A percentile compares a stretch with the other conserved stretches of the same genome.
These are phyloP conservation scores for Eucalyptus pauciflora DNA, from an alignment of 345 rosid species.

Conservation along the genomic window DNA sequence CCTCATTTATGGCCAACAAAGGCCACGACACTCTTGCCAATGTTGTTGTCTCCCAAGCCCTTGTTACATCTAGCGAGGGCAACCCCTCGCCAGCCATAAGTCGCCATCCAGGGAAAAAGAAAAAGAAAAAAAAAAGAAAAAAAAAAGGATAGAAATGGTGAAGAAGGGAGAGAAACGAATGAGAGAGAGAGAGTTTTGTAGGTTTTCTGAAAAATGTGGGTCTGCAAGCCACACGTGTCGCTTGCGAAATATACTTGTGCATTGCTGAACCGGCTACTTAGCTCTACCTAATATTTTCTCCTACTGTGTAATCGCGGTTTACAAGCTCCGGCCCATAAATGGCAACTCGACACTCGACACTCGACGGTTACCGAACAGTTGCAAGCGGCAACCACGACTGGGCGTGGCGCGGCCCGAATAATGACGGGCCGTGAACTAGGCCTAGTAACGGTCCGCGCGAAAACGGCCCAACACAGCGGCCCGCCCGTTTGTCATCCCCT, in stretches of 20 bases:
- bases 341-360: neutral
- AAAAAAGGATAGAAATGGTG: too few relatives aligned
- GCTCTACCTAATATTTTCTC: too few relatives aligned
- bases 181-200: too few relatives aligned
- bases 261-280: too few relatives aligned
- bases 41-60: too few relatives aligned
- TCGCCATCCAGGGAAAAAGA: accelerated
- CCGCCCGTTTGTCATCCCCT: neutral
- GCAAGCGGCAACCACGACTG: neutral
- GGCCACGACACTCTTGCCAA: accelerated
- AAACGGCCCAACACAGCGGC: neutral
- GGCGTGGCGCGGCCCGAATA: neutral
- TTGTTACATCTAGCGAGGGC: accelerated
- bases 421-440: neutral
- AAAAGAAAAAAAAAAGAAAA: accelerated
- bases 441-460: neutral
- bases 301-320: neutral
- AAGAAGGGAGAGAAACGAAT: too few relatives aligned
- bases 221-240: accelerated
- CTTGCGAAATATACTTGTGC: too few relatives aligned
- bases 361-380: neutral
- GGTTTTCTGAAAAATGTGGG: accelerated
- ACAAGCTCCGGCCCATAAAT: neutral
- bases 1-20: accelerated
- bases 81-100: accelerated